Conservation (phyloP, 805 yeast genomes). For the Saccharomycopsis fibuligera region DNA sequence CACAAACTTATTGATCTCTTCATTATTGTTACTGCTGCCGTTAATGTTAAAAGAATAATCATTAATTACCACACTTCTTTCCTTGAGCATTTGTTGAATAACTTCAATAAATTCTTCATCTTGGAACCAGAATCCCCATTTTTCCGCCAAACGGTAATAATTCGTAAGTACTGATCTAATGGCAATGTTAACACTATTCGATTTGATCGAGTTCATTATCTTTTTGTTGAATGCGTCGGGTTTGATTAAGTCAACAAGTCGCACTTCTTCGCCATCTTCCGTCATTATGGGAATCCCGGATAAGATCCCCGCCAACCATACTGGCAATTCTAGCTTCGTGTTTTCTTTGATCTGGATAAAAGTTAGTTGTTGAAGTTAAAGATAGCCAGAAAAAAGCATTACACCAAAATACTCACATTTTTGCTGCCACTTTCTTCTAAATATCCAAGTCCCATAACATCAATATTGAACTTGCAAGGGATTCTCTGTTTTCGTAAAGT, state of each 20-base stretch:
- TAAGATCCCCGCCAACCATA: constrained; percentile 81
- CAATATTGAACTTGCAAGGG: constrained; percentile 72
- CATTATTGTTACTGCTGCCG: constrained; percentile 27
- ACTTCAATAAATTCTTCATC: constrained; percentile 57
- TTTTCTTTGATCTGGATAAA: constrained; percentile 40
- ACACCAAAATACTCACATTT: constrained; percentile 25
- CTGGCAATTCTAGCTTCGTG: constrained; percentile 69
- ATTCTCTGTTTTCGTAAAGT: constrained; percentile 52
- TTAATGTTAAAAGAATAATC: constrained; percentile 24
- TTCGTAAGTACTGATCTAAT: constrained; percentile 58
- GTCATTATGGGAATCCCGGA: constrained; percentile 41
- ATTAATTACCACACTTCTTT: constrained; percentile 15
- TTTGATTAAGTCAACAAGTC: constrained; percentile 59
- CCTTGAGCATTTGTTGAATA: constrained; percentile 30
- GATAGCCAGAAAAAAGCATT: not conserved
- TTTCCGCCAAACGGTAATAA: constrained; percentile 62
- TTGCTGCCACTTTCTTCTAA: constrained; percentile 73
- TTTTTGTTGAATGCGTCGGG: constrained; percentile 64
- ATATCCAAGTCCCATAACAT: constrained; percentile 84
- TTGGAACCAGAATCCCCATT: constrained; percentile 70
- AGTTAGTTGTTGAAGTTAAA: not conserved
- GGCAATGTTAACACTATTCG: constrained; percentile 63
- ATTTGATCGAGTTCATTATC: constrained; percentile 76
- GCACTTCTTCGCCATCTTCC: constrained; percentile 29
- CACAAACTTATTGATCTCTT: constrained; percentile 49